These are phyloP conservation scores for Trypanosoma melophagium DNA, from an alignment of 208 protist species.

Conservation along the genomic window DNA sequence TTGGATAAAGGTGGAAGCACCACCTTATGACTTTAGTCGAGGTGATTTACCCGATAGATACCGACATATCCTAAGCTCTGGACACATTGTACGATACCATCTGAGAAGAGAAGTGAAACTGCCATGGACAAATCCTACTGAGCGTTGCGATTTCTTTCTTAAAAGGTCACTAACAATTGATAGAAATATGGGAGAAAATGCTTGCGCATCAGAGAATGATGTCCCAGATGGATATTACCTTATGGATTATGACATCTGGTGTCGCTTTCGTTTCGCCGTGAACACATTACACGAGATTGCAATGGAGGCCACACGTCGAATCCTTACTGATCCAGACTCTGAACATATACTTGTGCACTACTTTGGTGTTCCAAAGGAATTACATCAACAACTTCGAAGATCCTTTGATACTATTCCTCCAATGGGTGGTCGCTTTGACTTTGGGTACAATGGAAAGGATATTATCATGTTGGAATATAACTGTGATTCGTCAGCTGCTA, in stretches of 20 bases:
- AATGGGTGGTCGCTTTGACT: slow-evolving; percentile 76
- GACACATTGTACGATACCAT: slow-evolving; percentile 47
- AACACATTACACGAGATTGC: slow-evolving; percentile 66
- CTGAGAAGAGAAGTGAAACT: slow-evolving; percentile 45
- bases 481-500: slow-evolving; percentile 70
- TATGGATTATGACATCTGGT: slow-evolving; percentile 80
- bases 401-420: slow-evolving; percentile 57
- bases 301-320: slow-evolving; percentile 59
- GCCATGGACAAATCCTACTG: slow-evolving; percentile 47
- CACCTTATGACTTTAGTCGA: slow-evolving; percentile 46
- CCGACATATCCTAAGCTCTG: slow-evolving; percentile 40
- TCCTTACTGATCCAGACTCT: slow-evolving; percentile 54
- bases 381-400: slow-evolving; percentile 58
- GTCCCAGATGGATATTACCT: slow-evolving; percentile 71
- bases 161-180: slow-evolving; percentile 51
- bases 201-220: slow-evolving; percentile 34
- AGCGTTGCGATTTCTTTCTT: slow-evolving; percentile 59
- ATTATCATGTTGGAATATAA: slow-evolving; percentile 84
- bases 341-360: slow-evolving; percentile 63
- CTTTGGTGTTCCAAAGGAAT: slow-evolving; percentile 66
- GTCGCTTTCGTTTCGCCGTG: slow-evolving; percentile 54
- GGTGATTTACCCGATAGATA: slow-evolving; percentile 64
- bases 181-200: slow-evolving; percentile 31
- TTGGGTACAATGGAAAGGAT: slow-evolving; percentile 69
- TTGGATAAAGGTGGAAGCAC: slow-evolving; percentile 52